Evolutionary conservation across 257 asterid species (phyloP), one percentile per base, ranked within the genome.

Genomic region (Gentiana macrophylla): DNA sequence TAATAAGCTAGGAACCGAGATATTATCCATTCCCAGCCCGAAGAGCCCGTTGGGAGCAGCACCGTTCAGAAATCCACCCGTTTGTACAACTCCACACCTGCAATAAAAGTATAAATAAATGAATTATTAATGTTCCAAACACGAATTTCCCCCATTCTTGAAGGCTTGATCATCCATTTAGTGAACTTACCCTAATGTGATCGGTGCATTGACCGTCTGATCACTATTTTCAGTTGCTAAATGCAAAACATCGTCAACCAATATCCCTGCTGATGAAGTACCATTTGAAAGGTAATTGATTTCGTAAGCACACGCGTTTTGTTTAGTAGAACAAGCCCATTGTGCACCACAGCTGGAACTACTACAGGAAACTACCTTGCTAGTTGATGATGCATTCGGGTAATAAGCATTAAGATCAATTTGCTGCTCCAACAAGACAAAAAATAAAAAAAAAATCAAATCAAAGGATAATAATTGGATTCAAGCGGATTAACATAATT

Each of bases 1-100:
- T 77, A 92, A 74, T 35, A 71, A 71, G 79, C 94, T 92, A 34
- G 97, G 97, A 59, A 88, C 89, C 0, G 97, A 92, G 49, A 75
- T 43, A 52, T 60, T 64, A 67, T 79, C 89, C 77, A 86, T 65
- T 50, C 99, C 99, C 8, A 92, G 94, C 49, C 99, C 99, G 56
- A 92, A 85, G 9, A 92, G 79, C 65, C 99, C 99, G 69, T 92
- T 92, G 33, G 92, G 72, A 74, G 97, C 97, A 49, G 94, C 97
- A 10, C 87, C 94, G n/a, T 74, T 77, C 68, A 92, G 62, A 72
- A 92, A 88, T 61, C 80, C 91, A 53, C 97, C 99, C 0, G 99
- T 88, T 77, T 92, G 97, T 37, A 68, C 61, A 33, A 88, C 79
- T 66, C 99, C 99, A 77, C 99, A 92, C 46, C 97, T 92, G 86